Conservation (phyloP, 2,329 filamentous ascomycete species). For the Metarhizium anisopliae region DNA sequence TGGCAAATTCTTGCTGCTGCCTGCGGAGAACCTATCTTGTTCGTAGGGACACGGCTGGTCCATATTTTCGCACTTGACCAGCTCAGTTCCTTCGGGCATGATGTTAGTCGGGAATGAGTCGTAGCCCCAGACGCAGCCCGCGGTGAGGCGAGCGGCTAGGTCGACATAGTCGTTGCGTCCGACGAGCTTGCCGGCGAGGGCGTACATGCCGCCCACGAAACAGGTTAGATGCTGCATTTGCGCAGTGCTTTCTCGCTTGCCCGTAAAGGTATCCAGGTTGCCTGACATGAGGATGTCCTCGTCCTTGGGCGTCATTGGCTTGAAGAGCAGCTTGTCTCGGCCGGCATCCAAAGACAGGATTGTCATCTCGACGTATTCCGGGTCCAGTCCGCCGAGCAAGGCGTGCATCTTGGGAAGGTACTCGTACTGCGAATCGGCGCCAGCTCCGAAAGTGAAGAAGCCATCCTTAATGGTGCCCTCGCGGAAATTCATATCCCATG, state of each 20-base stretch:
- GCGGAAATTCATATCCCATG: slow-evolving; percentile 52
- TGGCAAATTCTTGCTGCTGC: slow-evolving; percentile 19
- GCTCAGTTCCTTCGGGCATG: slow-evolving; percentile 41
- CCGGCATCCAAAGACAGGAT: slow-evolving; percentile 51
- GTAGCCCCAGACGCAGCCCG: slow-evolving; percentile 48
- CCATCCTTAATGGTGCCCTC: slow-evolving; percentile 34
- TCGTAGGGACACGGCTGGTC: slow-evolving; percentile 27
- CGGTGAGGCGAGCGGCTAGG: slow-evolving; percentile 37
- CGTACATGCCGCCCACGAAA: slow-evolving; percentile 64
- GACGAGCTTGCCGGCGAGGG: slow-evolving; percentile 55
- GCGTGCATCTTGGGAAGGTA: slow-evolving; percentile 50
- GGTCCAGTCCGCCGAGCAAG: slow-evolving; percentile 56
- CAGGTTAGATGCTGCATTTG: slow-evolving; percentile 55
- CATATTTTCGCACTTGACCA: slow-evolving; percentile 26
- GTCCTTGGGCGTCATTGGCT: slow-evolving; percentile 53
- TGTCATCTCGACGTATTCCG: slow-evolving; percentile 58
- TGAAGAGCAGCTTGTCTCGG: slow-evolving; percentile 55
- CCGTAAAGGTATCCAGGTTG: slow-evolving; percentile 21
- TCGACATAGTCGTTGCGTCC: slow-evolving; percentile 35
- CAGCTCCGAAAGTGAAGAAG: slow-evolving; percentile 35
- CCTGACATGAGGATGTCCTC: slow-evolving; percentile 53
- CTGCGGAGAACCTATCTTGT: slow-evolving; percentile 13
- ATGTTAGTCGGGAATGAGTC: slow-evolving; percentile 38
- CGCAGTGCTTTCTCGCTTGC: slow-evolving; percentile 19
- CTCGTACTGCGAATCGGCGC: slow-evolving; percentile 45